Evolutionary conservation across 1,284 basidiomycete species (phyloP), one percentile per base, ranked within the genome.

Genomic region (Boletellus deceptivus): DNA sequence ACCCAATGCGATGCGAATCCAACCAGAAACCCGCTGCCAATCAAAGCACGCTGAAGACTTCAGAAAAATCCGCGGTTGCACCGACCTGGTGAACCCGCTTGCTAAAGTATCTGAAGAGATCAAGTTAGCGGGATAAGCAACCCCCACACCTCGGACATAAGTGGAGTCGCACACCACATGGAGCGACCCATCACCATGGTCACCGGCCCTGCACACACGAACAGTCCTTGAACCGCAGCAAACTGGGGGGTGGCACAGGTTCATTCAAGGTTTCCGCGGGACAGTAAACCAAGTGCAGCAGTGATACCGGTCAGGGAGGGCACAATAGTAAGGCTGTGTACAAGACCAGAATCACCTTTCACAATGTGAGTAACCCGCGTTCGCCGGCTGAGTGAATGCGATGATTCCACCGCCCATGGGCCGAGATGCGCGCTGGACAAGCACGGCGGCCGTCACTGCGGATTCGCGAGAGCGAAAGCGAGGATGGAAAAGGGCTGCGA

Each of bases 321-420:
- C 50, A 9, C 33, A 34, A 6, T 13, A 43, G 55, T 22, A 52
- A 42, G 47, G 61, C 58, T 48, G 46, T 63, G 55, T 40, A n/a
- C 27, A 1, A 46, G n/a, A n/a, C 16, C 16, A 5, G 33, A 17
- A n/a, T 35, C 20, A 33, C 4, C 20, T 4, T 20, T 20, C 20
- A 20, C 20, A 20, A 20, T 20, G 6, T 38, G 10, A 11, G 9
- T 38, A 22, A 6, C 24, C 24, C 4, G 7, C 24, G 24, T 20
- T 20, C 4, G 20, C 20, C 20, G 20, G 20, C 20, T 20, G 3
- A 20, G 20, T 20, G 20, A 20, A 20, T 3, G 22, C 22, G 22
- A 25, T 25, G 8, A 25, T 25, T 25, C 25, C 25, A 25, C 25
- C 8, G 25, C 25, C 25, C 25, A 25, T 25, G 25, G 25, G 25